Evolutionary conservation across 2,329 filamentous ascomycete species (phyloP).

Genomic region (Penicillium carneum): DNA sequence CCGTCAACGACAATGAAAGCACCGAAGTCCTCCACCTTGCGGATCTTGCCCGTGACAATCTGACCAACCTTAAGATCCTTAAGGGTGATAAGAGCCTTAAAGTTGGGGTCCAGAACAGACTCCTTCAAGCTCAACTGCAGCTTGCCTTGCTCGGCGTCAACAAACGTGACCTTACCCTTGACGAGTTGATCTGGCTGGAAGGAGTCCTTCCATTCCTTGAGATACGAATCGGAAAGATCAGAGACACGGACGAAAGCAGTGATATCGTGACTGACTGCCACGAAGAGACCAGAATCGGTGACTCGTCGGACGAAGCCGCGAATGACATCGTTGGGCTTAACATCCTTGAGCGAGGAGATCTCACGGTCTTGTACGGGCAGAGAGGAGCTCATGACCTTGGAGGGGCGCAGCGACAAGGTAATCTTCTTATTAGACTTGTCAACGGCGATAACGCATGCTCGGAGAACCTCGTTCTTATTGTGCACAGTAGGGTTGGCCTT

Average conservation of each 20-base stretch:
- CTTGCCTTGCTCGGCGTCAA: constrained; percentile 73
- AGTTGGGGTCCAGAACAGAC: constrained; percentile 81
- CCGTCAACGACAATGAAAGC: constrained; percentile 91
- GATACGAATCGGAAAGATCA: constrained; percentile 85
- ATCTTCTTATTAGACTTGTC: constrained; percentile 86
- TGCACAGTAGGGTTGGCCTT: constrained; percentile 77
- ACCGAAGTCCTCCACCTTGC: constrained; percentile 93
- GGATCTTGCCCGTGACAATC: constrained; percentile 84
- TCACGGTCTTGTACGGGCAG: constrained; percentile 81
- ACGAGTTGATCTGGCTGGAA: constrained; percentile 91
- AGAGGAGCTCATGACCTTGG: constrained; percentile 85
- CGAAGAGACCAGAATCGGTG: constrained; percentile 85
- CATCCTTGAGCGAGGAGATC: constrained; percentile 71
- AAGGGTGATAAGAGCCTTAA: constrained; percentile 74
- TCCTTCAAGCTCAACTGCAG: constrained; percentile 86
- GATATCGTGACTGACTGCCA: constrained; percentile 80
- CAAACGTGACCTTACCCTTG: constrained; percentile 78
- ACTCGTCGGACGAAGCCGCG: constrained; percentile 93
- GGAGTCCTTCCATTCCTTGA: constrained; percentile 93
- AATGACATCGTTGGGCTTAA: constrained; percentile 78
- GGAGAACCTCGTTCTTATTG: constrained; percentile 83
- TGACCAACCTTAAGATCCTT: constrained; percentile 81
- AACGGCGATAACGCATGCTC: constrained; percentile 82
- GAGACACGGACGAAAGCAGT: constrained; percentile 84
- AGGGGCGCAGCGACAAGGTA: constrained; percentile 81